Evolutionary conservation across 257 asterid genomes (phyloP).

Genomic region (Lantana camara): DNA sequence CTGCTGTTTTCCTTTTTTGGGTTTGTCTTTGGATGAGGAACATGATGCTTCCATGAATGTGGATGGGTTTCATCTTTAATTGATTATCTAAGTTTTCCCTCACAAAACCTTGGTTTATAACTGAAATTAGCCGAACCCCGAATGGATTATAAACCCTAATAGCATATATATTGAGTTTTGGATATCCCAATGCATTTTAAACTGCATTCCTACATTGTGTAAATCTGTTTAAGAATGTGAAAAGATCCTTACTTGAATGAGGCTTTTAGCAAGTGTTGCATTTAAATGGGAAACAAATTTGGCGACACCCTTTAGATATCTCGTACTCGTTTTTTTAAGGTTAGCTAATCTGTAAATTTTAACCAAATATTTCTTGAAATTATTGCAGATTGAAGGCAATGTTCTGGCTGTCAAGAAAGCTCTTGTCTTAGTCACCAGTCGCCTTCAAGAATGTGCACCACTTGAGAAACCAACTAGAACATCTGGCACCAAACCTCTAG

Average conservation of each 20-base stretch:
- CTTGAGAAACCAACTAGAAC: slow-evolving; percentile 40
- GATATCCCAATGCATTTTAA: too few relatives aligned
- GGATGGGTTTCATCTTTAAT: not conserved
- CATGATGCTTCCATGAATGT: not conserved
- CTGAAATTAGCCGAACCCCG: not conserved
- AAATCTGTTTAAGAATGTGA: slow-evolving; percentile 1
- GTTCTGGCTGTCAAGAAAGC: slow-evolving; percentile 67
- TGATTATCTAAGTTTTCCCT: not conserved
- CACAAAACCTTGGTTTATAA: not conserved
- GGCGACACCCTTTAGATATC: not conserved
- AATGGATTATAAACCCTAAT: not conserved
- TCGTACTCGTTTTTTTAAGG: not conserved
- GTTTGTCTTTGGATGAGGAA: not conserved
- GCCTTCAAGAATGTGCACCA: slow-evolving; percentile 66
- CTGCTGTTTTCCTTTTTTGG: not conserved
- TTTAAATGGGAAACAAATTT: not conserved
- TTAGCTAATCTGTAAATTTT: too few relatives aligned
- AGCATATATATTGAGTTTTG: not conserved
- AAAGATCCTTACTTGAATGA: not conserved
- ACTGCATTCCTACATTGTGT: not conserved
- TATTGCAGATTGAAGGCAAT: slow-evolving; percentile 62
- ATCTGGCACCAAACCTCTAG: slow-evolving; percentile 33
- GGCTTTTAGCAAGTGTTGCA: slow-evolving; percentile 2
- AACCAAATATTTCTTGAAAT: slow-evolving; percentile 1
- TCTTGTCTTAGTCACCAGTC: slow-evolving; percentile 55